These are phyloP conservation scores for Colletotrichum euphorbiae DNA, from an alignment of 2,329 filamentous ascomycete genomes.

Conservation along the genomic window DNA sequence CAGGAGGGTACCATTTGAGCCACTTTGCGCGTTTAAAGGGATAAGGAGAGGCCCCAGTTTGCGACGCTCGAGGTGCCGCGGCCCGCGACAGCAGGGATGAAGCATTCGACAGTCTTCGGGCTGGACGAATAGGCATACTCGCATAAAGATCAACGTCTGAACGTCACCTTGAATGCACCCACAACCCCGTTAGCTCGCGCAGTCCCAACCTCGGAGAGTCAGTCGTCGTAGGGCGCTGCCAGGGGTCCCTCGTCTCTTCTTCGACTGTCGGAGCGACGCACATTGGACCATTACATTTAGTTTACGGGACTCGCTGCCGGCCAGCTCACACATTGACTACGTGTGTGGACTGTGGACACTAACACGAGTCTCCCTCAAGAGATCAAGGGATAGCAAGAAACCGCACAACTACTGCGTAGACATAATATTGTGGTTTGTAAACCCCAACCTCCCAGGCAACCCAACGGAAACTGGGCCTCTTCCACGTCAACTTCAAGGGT, in stretches of 20 bases:
- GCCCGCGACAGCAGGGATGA: conserved; percentile 12
- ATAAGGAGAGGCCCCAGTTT: conserved; percentile 12
- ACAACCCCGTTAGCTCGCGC: background rate
- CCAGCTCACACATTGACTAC: conserved; percentile 10
- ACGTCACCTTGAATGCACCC: conserved; percentile 14
- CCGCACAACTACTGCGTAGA: background rate
- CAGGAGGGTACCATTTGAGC: too few species aligned
- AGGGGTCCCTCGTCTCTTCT: conserved; percentile 9
- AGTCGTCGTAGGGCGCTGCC: background rate
- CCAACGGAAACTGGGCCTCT: background rate
- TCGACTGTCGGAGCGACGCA: background rate
- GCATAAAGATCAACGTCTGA: conserved; percentile 24
- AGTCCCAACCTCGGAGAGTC: conserved; percentile 8
- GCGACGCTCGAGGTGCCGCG: background rate
- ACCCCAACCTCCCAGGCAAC: background rate
- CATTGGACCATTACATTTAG: background rate
- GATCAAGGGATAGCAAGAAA: background rate
- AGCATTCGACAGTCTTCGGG: background rate
- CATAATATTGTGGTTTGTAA: background rate
- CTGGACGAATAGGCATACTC: conserved; percentile 26
- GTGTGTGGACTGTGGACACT: background rate
- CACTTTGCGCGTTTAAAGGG: too few species aligned
- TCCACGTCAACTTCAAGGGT: conserved; percentile 27
- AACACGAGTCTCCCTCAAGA: background rate
- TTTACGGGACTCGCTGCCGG: background rate